Evolutionary conservation across 345 rosid genomes (phyloP).

Genomic region (Salix purpurea): DNA sequence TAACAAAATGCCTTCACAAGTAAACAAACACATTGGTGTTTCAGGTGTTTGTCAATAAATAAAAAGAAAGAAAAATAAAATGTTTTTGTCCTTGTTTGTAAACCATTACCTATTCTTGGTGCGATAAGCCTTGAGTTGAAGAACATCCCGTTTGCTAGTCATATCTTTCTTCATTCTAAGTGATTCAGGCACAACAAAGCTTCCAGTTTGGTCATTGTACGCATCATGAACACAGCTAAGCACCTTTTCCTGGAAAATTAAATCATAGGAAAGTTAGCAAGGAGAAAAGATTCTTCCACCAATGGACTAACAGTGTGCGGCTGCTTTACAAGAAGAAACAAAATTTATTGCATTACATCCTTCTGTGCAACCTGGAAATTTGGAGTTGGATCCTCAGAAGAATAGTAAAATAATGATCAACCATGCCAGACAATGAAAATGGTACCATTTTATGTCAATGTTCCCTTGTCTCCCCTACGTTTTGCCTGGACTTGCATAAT

Average conservation of each 20-base stretch:
- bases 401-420: no score
- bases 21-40: slow-evolving; percentile 7
- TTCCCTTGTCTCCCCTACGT: no score
- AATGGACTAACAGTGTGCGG: neutral
- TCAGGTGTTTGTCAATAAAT: neutral
- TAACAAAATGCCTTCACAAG: slow-evolving; percentile 56
- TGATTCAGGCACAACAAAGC: slow-evolving; percentile 47
- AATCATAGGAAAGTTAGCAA: neutral
- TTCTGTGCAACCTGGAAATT: neutral
- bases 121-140: slow-evolving; percentile 60
- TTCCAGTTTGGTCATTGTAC: slow-evolving; percentile 46
- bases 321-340: neutral
- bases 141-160: slow-evolving; percentile 42
- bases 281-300: neutral
- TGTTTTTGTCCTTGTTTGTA: neutral
- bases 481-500: no score
- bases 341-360: neutral
- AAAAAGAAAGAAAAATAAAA: neutral
- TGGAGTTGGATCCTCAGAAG: neutral
- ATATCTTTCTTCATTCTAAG: slow-evolving; percentile 55
- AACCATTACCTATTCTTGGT: slow-evolving; percentile 59
- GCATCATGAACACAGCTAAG: slow-evolving; percentile 56
- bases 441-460: no score
- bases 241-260: slow-evolving; percentile 54
- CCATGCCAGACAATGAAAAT: no score